phyloP scores from a whole-genome alignment of 768 basidiomycete species.

The Rhizopogon vinicolor region DNA sequence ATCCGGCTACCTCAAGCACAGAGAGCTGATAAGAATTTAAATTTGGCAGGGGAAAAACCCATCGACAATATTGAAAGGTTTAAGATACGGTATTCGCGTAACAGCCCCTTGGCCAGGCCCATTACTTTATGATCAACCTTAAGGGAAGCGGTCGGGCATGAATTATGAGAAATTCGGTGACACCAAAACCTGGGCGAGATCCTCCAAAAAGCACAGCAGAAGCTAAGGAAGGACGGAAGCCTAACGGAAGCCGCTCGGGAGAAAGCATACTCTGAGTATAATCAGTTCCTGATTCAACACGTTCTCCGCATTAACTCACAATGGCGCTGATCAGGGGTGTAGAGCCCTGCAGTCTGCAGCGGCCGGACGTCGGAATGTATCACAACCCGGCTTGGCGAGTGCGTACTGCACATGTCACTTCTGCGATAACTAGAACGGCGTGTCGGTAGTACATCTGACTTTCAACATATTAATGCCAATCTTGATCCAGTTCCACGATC shows the following conservation, averaged over 20 bases:
- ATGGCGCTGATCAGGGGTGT: not conserved
- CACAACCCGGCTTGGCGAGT: not conserved
- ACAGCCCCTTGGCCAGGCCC: not conserved
- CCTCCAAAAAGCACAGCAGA: not conserved
- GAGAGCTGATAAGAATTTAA: not conserved
- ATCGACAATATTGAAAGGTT: not conserved
- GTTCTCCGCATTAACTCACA: not conserved
- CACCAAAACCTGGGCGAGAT: not conserved
- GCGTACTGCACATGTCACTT: not conserved
- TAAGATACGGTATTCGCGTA: not conserved
- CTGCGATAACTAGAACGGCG: not conserved
- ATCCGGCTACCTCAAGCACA: too few species aligned
- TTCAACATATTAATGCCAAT: too few species aligned
- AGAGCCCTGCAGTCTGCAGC: too few species aligned
- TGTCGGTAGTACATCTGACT: not conserved
- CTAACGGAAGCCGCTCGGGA: not conserved
- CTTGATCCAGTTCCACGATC: not conserved
- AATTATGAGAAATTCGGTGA: not conserved
- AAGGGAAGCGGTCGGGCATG: not conserved
- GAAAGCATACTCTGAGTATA: not conserved
- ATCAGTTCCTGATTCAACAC: not conserved
- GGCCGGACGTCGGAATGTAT: not conserved
- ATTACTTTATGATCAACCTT: not conserved
- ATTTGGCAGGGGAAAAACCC: too few species aligned
- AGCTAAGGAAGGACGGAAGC: not conserved